Evolutionary conservation across 768 basidiomycete species (phyloP), one percentile per base, ranked within the genome.

Genomic region (Boletus pseudo-olivaceus): DNA sequence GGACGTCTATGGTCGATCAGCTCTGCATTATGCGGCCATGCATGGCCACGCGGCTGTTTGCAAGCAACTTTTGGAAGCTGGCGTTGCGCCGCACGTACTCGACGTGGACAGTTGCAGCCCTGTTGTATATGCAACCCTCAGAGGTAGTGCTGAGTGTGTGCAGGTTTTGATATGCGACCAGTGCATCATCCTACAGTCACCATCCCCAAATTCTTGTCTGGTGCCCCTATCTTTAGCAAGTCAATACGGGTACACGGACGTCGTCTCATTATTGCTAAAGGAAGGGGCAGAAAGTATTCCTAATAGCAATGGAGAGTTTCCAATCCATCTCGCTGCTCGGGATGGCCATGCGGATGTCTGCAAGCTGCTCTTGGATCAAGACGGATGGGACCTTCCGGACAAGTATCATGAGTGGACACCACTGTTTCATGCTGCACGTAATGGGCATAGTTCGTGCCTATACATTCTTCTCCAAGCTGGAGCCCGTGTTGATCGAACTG

Each of bases 391-490:
- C 70, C 78, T 82, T 8, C 85, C 87, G 1, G 97, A 99, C 78
- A 98, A 95, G 72, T 98, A 96, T 71, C 90, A 96, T 66, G 93
- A 97, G 68, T 98, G 96, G 93, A 98, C 95, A 7, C 97, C 97
- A 26, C 78, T 98, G 41, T 93, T 95, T 66, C 95, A 98, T 70
- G 93, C 97, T 3, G 88, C 94, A 6, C 86, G 92, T 35, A 87
- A 93, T 57, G 94, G 95, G 1, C 88, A 85, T 58, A 72, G 78
- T 17, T 76, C 76, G 7, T 96, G 90, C 64, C 81, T 98, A 39
- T 73, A 75, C 37, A 78, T 90, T n/a, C 79, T 98, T 20, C 76
- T 98, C 8, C 80, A 84, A 44, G 91, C 90, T 7, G 88, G 91
- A 7, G 82, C 86, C 57, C 82, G 87, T 48, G 82, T 90, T n/a